These are phyloP conservation scores for Mucuna pruriens DNA, from an alignment of 306 rosid genomes.

Conservation along the genomic window DNA sequence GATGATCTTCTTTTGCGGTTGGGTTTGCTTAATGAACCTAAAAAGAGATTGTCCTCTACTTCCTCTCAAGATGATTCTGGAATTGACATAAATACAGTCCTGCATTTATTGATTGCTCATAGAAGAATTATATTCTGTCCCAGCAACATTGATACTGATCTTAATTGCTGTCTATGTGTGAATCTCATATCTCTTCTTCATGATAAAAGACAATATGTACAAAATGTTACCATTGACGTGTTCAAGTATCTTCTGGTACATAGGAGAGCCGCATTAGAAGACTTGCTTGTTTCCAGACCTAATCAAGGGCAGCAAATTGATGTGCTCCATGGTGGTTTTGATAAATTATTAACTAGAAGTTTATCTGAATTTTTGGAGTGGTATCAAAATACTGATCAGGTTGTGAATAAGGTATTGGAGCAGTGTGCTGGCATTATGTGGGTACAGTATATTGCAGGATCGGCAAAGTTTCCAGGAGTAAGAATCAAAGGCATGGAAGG, in stretches of 20 bases:
- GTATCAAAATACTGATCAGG: constrained; percentile 73
- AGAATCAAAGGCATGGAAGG: constrained; percentile 96
- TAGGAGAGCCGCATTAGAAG: constrained; percentile 88
- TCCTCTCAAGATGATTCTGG: constrained; percentile 70
- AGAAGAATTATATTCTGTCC: constrained; percentile 92
- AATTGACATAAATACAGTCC: constrained; percentile 76
- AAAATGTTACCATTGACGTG: constrained; percentile 83
- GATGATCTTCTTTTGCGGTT: constrained; percentile 73
- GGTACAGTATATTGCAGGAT: constrained; percentile 94
- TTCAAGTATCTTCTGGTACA: constrained; percentile 94
- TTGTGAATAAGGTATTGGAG: constrained; percentile 83
- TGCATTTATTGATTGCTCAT: constrained; percentile 91
- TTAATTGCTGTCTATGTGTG: constrained; percentile 92
- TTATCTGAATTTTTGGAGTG: constrained; percentile 82
- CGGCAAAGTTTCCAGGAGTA: constrained; percentile 94
- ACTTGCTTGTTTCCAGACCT: constrained; percentile 86
- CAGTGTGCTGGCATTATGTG: constrained; percentile 96
- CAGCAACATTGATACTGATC: constrained; percentile 89
- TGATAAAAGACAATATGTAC: constrained; percentile 81
- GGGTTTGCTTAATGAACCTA: constrained; percentile 75
- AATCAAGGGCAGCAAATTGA: constrained; percentile 88
- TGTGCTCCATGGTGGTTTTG: constrained; percentile 94
- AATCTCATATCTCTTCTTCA: constrained; percentile 83
- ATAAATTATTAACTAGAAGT: constrained; percentile 80
- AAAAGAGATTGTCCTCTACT: constrained; percentile 57